Evolutionary conservation across 352 stramenopile genomes (phyloP).

Genomic region (Phytophthora hybrid): DNA sequence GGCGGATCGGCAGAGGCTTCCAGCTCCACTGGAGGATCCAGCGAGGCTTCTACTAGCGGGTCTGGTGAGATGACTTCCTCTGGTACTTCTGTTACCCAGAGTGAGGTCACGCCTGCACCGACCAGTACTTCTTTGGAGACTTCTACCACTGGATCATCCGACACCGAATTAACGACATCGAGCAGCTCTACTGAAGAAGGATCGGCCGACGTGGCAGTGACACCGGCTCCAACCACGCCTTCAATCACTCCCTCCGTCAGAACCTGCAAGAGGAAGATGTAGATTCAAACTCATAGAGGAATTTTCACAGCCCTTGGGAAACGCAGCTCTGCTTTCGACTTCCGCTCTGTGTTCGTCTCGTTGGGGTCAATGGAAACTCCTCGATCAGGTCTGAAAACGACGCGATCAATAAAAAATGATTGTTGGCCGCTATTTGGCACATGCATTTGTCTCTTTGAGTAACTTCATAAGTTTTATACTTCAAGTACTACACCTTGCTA

Average conservation of each 20-base stretch:
- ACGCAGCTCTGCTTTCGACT: conserved; percentile 4
- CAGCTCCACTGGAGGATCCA: not conserved
- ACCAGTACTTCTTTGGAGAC: not conserved
- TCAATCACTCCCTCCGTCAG: conserved; percentile 2
- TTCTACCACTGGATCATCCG: conserved; percentile 4
- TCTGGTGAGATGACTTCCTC: not conserved
- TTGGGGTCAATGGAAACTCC: conserved; percentile 31
- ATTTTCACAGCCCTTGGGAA: conserved; percentile 17
- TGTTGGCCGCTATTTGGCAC: not conserved
- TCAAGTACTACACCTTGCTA: conserved; percentile 27
- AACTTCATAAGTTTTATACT: conserved; percentile 11
- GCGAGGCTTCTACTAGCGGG: not conserved
- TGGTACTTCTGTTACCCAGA: conserved; percentile 1
- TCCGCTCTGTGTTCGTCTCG: conserved; percentile 19
- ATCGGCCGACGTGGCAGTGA: not conserved
- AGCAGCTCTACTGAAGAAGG: not conserved
- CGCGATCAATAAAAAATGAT: conserved; percentile 23
- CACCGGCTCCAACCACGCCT: conserved; percentile 5
- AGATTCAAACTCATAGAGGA: conserved; percentile 25
- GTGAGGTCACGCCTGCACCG: not conserved
- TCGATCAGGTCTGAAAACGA: conserved; percentile 1
- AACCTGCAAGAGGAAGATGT: conserved; percentile 27
- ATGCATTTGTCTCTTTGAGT: not conserved
- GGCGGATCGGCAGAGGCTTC: too few relatives aligned
- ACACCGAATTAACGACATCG: not conserved